Evolutionary conservation across 495 filamentous ascomycete species (phyloP), one percentile per base, ranked within the genome.

Genomic region (Chaetomium fimeti): DNA sequence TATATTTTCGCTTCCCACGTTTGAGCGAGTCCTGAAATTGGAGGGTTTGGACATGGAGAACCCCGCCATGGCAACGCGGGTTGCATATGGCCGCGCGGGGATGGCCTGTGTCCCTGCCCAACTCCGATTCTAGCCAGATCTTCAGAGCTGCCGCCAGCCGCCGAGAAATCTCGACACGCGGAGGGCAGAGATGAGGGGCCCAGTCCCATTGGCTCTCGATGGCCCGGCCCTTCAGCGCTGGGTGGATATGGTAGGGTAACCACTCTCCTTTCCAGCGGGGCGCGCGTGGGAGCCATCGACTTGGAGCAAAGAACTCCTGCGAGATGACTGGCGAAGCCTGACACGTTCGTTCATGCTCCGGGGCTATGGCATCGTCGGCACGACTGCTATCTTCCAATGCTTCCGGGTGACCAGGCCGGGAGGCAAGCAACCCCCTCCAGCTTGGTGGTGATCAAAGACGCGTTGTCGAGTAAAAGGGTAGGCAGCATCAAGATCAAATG

Each of bases 101-200:
- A 13, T 15, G 27, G 28, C 40, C 49, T 61, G 65, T 56, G 56
- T 63, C 42, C 49, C 60, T 67, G 65, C 65, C 65, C 65, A 63
- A 67, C 65, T 28, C 65, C 61, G 54, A 56, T 60, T 63, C 56
- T 67, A 67, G 55, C 65, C 54, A 59, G 54, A 62, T 52, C 47
- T 53, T 49, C 12, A n/a, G n/a, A 24, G 38, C n/a, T 40, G 16
- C 38, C 6, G 51, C 47, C 47, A 61, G 60, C 60, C 60, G 49
- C 36, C 51, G 60, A 62, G 28, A 29, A 42, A 29, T 43, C 18
- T 56, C 51, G 51, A 32, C 28, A 25, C 25, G 40, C 40, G 28
- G 53, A 56, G 53, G 18, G 32, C 20, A 13, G 38, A 24, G 38
- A 57, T 12, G 15, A 13, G 13, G 25, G 42, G 0, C 54, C 5